Percentiles rank a stretch among this genome's conserved stretches.
Evolutionary conservation across 257 asterid species (phyloP).

Genomic region (Solanum chmielewskii): DNA sequence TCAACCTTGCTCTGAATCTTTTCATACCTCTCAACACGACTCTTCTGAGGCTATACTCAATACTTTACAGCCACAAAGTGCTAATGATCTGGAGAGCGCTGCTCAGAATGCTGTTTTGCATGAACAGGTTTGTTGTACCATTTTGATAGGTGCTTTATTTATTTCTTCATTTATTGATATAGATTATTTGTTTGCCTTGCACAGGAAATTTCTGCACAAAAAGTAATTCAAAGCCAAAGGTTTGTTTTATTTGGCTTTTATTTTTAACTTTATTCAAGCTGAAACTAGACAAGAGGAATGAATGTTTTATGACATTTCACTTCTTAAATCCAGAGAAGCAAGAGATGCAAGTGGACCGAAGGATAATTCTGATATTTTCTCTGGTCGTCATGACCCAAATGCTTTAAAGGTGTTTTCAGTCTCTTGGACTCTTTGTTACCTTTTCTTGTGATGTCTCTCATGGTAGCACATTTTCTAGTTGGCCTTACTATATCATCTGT

Average conservation of each 20-base stretch:
- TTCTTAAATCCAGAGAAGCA: conserved; percentile 46
- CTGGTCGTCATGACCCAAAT: conserved; percentile 71
- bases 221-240: conserved; percentile 79
- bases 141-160: not conserved
- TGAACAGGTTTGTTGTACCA: conserved; percentile 54
- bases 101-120: conserved; percentile 74
- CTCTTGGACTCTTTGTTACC: not conserved
- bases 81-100: conserved; percentile 52
- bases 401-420: conserved; percentile 60
- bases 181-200: conserved; percentile 4
- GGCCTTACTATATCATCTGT: not conserved
- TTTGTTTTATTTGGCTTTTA: conserved; percentile 18
- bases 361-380: conserved; percentile 47
- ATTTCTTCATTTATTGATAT: conserved; percentile 6
- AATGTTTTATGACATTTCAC: conserved; percentile 1
- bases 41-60: not conserved
- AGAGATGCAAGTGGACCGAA: conserved; percentile 33
- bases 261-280: not conserved
- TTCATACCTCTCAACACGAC: conserved; percentile 5
- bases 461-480: not conserved
- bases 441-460: not conserved
- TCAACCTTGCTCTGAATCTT: conserved; percentile 3
- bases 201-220: conserved; percentile 85
- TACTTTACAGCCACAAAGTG: conserved; percentile 15
- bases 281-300: not conserved